phyloP scores from a whole-genome alignment of 768 basidiomycete genomes.

The Gelatoporia subvermispora region DNA sequence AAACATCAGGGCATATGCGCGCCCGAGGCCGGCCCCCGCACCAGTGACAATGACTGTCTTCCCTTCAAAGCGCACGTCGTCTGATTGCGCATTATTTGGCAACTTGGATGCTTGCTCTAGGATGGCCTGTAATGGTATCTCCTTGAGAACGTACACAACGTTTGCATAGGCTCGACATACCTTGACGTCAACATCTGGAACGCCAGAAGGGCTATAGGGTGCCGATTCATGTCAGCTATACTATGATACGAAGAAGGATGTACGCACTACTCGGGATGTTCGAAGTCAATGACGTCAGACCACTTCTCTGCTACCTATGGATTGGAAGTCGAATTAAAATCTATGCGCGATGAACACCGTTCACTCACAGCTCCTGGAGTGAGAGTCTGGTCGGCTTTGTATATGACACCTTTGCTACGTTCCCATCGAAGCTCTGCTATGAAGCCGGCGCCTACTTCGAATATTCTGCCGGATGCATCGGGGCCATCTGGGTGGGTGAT shows the following conservation, averaged over 20 bases:
- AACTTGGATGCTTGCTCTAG: constrained; percentile 50
- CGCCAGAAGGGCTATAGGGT: constrained; percentile 51
- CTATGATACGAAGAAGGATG: neutral
- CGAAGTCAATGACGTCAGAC: constrained; percentile 76
- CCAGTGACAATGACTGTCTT: constrained; percentile 95
- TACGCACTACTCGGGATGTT: constrained; percentile 58
- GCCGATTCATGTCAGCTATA: neutral
- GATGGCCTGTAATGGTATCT: constrained; percentile 6
- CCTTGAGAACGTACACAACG: neutral
- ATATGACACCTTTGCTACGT: constrained; percentile 78
- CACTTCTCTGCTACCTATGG: constrained; percentile 82
- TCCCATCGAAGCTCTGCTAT: constrained; percentile 93
- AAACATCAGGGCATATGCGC: constrained; percentile 89
- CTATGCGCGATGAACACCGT: neutral
- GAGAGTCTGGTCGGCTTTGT: constrained; percentile 86
- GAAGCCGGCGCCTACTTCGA: constrained; percentile 92
- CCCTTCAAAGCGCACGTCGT: constrained; percentile 74
- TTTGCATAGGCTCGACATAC: constrained; percentile 32
- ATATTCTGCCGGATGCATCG: constrained; percentile 76
- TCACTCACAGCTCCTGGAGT: constrained; percentile 84
- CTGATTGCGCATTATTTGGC: constrained; percentile 66
- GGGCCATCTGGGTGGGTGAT: constrained; percentile 82
- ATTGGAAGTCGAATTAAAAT: neutral
- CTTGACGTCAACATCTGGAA: constrained; percentile 57
- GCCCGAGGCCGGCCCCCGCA: constrained; percentile 90